A percentile compares a stretch with the other conserved stretches of the same genome.
Evolutionary conservation across 2,329 filamentous ascomycete genomes (phyloP).

Genomic region (Colletotrichum destructivum): DNA sequence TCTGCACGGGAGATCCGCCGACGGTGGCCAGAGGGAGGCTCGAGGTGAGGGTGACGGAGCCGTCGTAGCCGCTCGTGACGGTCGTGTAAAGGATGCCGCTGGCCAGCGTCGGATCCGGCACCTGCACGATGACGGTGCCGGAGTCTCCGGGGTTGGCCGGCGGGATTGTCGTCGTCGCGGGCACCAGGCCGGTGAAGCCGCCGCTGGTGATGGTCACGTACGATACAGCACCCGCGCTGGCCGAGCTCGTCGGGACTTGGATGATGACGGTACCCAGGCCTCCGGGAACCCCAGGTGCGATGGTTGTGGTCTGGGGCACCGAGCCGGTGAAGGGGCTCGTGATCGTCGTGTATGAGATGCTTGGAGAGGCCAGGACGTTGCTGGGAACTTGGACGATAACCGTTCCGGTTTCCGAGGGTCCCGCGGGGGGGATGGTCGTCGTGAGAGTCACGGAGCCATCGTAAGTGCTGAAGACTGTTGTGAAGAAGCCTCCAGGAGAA

Average conservation of each 20-base stretch:
- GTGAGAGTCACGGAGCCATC: constrained; percentile 22
- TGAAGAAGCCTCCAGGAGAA: constrained; percentile 1
- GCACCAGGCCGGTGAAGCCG: neutral
- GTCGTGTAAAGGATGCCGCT: constrained; percentile 20
- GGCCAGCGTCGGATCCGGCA: constrained; percentile 10
- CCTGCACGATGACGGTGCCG: constrained; percentile 25
- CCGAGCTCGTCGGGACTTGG: neutral
- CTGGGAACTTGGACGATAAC: constrained; percentile 23
- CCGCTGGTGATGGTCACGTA: constrained; percentile 11
- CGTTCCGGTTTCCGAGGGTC: constrained; percentile 17
- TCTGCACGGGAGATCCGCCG: constrained; percentile 1
- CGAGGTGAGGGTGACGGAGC: constrained; percentile 6
- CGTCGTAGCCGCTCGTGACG: constrained; percentile 27
- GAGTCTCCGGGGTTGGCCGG: constrained; percentile 31
- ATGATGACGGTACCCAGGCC: constrained; percentile 7
- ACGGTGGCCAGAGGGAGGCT: neutral
- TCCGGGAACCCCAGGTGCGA: constrained; percentile 9
- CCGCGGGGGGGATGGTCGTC: constrained; percentile 17
- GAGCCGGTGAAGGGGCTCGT: constrained; percentile 11
- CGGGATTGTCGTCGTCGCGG: constrained; percentile 19
- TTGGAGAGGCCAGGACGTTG: neutral
- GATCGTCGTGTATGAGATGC: constrained; percentile 19
- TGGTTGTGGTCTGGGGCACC: constrained; percentile 2
- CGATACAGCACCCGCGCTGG: neutral
- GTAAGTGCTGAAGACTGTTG: constrained; percentile 20